phyloP scores from a whole-genome alignment of 1,139 yeast species.

The Kodamaea sp. region DNA sequence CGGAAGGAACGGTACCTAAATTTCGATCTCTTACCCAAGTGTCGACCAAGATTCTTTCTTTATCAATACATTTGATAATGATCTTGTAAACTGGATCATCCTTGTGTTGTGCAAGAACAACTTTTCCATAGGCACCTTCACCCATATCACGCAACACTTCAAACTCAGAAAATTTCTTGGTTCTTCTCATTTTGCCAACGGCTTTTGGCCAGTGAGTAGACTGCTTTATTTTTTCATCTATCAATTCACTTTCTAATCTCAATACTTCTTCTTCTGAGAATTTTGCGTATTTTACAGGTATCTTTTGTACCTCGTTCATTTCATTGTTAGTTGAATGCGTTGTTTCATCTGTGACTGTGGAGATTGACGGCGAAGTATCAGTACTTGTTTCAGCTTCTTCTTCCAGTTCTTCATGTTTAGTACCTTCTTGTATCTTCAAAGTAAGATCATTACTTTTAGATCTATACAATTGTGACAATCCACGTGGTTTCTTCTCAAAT shows the following conservation, averaged over 20 bases:
- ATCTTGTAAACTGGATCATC: constrained; percentile 61
- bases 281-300: constrained; percentile 10
- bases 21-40: constrained; percentile 94
- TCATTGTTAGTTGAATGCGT: neutral
- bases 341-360: constrained; percentile 4
- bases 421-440: constrained; percentile 2
- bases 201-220: constrained; percentile 51
- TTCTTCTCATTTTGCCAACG: constrained; percentile 59
- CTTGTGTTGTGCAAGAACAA: constrained; percentile 70
- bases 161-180: constrained; percentile 70
- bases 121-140: constrained; percentile 96
- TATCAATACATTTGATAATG: constrained; percentile 84
- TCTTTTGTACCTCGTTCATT: neutral
- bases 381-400: neutral
- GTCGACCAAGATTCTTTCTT: constrained; percentile 89
- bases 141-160: constrained; percentile 75
- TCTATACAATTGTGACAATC: constrained; percentile 11
- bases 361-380: neutral
- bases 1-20: constrained; percentile 91
- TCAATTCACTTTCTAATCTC: constrained; percentile 40
- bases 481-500: constrained; percentile 10
- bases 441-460: constrained; percentile 3
- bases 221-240: constrained; percentile 29
- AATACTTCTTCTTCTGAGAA: constrained; percentile 42
- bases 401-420: constrained; percentile 1